Evolutionary conservation across 1,284 basidiomycete genomes (phyloP).

Genomic region (Entoloma clypeatum): DNA sequence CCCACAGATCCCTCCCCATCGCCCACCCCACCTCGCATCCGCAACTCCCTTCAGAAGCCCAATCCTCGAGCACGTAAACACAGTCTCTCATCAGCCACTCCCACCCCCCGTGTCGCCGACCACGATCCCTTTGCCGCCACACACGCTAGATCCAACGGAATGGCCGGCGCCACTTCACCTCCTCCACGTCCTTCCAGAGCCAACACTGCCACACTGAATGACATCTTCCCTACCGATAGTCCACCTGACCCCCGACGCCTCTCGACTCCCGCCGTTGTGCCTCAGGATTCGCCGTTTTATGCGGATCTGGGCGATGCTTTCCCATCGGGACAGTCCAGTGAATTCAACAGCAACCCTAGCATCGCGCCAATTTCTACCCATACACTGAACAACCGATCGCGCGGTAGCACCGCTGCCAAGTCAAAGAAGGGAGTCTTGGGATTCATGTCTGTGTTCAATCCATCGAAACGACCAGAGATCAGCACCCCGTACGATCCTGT

Average conservation of each 20-base stretch:
- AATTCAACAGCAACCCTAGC: conserved; percentile 25
- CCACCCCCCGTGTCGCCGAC: conserved; percentile 35
- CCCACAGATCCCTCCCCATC: conserved; percentile 32
- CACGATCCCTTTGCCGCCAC: conserved; percentile 59
- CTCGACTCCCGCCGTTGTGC: conserved; percentile 42
- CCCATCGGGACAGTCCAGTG: conserved; percentile 32
- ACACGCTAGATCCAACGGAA: conserved; percentile 35
- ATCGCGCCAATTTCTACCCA: conserved; percentile 19
- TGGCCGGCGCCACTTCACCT: conserved; percentile 41
- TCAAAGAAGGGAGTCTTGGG: conserved; percentile 73
- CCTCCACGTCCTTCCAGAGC: conserved; percentile 76
- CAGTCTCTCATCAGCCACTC: conserved; percentile 36
- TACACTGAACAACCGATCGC: conserved; percentile 44
- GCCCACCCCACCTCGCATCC: conserved; percentile 34
- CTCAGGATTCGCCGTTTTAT: conserved; percentile 37
- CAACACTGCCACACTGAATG: conserved; percentile 74
- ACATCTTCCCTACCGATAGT: conserved; percentile 51
- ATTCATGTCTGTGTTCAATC: conserved; percentile 76
- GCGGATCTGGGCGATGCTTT: conserved; percentile 44
- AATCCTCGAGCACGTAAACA: conserved; percentile 47
- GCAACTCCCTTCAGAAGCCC: conserved; percentile 59
- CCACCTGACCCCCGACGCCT: conserved; percentile 46
- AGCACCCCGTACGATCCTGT: conserved; percentile 99
- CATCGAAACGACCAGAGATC: conserved; percentile 87
- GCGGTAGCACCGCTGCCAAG: conserved; percentile 62